Evolutionary conservation across 2,329 filamentous ascomycete species (phyloP), one percentile per base, ranked within the genome.

Genomic region (Paracamarosporium sp.): DNA sequence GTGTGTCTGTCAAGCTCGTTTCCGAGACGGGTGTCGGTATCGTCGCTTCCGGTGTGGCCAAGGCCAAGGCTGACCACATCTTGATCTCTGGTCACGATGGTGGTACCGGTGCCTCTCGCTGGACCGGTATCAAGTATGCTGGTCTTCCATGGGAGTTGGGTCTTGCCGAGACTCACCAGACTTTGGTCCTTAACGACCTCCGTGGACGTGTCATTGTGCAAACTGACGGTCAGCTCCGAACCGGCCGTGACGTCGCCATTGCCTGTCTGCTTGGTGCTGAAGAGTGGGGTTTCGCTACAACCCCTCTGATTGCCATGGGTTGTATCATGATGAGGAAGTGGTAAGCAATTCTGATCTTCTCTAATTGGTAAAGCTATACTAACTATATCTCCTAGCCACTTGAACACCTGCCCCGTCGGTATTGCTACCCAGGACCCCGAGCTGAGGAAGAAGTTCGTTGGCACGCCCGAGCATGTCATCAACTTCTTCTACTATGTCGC

Each of bases 401-500:
- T 68, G 52, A 96, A 95, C 73, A 93, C 90, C 2, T 90, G 93
- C 80, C 93, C 93, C 9, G 93, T 97, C 11, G 94, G 94, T 77
- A 97, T 98, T 59, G 94, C 94, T 3, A 97, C 93, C 0, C 94
- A 98, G 74, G 93, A 97, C 69, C 93, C 93, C n/a, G 90, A 94
- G 74, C 85, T 98, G 2, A 88, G 94, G 59, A 91, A 93, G 84
- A 98, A 97, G 81, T 97, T 98, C 79, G 84, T 88, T 66, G 94
- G 94, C 61, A 93, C 92, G 1, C 93, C 94, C 11, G 94, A 98
- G 80, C 92, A 97, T 69, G 93, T 97, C 56, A 97, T 98, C 79
- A 98, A 97, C 85, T 97, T 97, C 84, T 97, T 97, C 82, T 98
- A 97, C 82, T 98, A 97, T 72, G 85, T 98, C 51, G 91, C 94